phyloP scores from a whole-genome alignment of 169 alveolate genomes.

The Toxoplasma gondii region DNA sequence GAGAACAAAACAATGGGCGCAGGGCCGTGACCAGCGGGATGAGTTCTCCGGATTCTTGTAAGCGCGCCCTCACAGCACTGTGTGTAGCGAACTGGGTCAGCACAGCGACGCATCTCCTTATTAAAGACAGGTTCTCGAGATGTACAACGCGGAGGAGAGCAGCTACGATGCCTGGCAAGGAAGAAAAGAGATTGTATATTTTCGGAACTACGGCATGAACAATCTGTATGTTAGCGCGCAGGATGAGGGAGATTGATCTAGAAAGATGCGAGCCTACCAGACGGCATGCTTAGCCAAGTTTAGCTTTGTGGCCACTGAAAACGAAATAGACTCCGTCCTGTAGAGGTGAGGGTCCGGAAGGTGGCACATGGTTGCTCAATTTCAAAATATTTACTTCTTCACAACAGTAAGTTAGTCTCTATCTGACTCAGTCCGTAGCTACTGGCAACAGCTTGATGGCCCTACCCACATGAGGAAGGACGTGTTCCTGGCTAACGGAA shows the following conservation, averaged over 20 bases:
- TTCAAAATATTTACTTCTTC: too few relatives aligned
- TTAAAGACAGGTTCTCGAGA: background rate
- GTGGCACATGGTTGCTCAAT: too few relatives aligned
- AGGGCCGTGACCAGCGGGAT: background rate
- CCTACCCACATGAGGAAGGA: too few relatives aligned
- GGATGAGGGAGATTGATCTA: background rate
- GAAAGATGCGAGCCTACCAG: background rate
- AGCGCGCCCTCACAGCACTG: background rate
- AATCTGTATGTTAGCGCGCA: background rate
- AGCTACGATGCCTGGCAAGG: slow-evolving; percentile 1
- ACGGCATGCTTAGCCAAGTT: too few relatives aligned
- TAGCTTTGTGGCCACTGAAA: too few relatives aligned
- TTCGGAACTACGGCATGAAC: background rate
- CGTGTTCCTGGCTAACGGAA: too few relatives aligned
- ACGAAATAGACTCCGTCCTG: too few relatives aligned
- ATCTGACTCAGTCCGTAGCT: too few relatives aligned
- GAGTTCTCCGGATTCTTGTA: background rate
- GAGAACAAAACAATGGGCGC: background rate
- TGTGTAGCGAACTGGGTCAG: background rate
- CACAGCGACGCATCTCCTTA: background rate
- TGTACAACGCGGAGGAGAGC: slow-evolving; percentile 1
- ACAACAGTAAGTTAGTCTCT: too few relatives aligned
- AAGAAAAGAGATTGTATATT: background rate
- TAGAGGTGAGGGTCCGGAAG: too few relatives aligned
- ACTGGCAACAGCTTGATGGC: too few relatives aligned